These are phyloP conservation scores for Penicillium sp. DNA, from an alignment of 2,329 filamentous ascomycete genomes.

Conservation along the genomic window DNA sequence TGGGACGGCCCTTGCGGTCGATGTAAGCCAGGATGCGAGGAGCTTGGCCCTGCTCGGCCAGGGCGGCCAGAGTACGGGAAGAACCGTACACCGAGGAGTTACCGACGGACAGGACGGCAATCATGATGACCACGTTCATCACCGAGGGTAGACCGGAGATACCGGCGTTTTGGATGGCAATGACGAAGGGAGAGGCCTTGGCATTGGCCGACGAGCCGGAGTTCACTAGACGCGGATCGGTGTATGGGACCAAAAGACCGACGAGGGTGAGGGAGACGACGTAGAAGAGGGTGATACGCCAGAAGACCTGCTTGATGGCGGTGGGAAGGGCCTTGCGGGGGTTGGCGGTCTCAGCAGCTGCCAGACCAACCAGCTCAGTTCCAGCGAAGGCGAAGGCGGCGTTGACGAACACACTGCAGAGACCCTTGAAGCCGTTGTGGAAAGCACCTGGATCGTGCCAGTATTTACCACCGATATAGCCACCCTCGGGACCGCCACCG, in stretches of 20 bases:
- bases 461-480: slow-evolving; percentile 74
- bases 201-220: slow-evolving; percentile 58
- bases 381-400: slow-evolving; percentile 60
- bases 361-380: slow-evolving; percentile 59
- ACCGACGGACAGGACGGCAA: slow-evolving; percentile 83
- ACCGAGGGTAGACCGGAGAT: slow-evolving; percentile 77
- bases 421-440: slow-evolving; percentile 63
- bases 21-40: slow-evolving; percentile 74
- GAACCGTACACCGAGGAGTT: slow-evolving; percentile 91
- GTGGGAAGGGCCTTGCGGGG: slow-evolving; percentile 70
- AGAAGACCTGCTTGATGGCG: slow-evolving; percentile 90
- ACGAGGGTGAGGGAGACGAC: slow-evolving; percentile 75
- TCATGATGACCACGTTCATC: slow-evolving; percentile 93
- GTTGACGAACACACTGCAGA: slow-evolving; percentile 61
- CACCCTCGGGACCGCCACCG: slow-evolving; percentile 66
- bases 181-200: slow-evolving; percentile 84
- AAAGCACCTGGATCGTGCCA: slow-evolving; percentile 75
- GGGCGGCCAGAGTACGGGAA: slow-evolving; percentile 79
- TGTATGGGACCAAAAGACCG: slow-evolving; percentile 74
- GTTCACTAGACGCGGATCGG: slow-evolving; percentile 60
- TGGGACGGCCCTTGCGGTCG: slow-evolving; percentile 73
- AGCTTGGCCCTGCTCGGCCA: slow-evolving; percentile 82
- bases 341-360: slow-evolving; percentile 56
- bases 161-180: slow-evolving; percentile 79
- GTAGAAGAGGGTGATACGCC: slow-evolving; percentile 89